Conservation (phyloP, 1,284 basidiomycete species). For the Rhodotorula sp. region DNA sequence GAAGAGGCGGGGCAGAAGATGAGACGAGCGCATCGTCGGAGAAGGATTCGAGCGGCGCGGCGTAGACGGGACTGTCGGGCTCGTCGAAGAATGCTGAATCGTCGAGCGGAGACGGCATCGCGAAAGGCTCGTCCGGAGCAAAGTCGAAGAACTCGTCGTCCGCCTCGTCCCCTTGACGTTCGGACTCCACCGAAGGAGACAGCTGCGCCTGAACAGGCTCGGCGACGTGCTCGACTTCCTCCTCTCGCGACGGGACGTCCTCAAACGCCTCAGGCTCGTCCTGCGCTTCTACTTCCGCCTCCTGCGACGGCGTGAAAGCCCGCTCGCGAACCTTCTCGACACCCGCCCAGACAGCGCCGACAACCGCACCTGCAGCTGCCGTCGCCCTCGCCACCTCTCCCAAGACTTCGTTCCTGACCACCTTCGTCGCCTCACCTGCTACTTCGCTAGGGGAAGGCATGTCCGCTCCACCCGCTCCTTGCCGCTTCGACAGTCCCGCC, state of each 20-base stretch:
- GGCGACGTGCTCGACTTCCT: background rate
- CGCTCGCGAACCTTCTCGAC: background rate
- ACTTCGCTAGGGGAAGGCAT: background rate
- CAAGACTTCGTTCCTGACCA: constrained; percentile 2
- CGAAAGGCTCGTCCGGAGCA: background rate
- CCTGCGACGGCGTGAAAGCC: background rate
- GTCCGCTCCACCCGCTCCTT: too few species aligned
- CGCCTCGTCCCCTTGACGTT: background rate
- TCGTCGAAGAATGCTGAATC: background rate
- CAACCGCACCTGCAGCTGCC: constrained; percentile 2
- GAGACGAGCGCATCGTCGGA: background rate
- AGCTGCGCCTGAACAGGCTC: background rate
- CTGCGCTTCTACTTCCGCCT: background rate
- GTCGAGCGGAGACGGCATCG: too few species aligned
- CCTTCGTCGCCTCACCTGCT: background rate
- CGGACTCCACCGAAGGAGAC: background rate
- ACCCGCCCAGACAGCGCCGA: background rate
- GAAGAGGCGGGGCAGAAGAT: background rate
- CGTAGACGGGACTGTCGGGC: background rate
- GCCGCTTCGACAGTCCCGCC: background rate
- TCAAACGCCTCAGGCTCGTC: background rate
- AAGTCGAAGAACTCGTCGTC: background rate
- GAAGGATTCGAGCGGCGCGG: background rate
- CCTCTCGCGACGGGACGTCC: background rate
- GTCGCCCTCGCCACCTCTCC: constrained; percentile 13